Conservation (phyloP, 805 yeast species). For the Cyberlindnera subsufficiens region DNA sequence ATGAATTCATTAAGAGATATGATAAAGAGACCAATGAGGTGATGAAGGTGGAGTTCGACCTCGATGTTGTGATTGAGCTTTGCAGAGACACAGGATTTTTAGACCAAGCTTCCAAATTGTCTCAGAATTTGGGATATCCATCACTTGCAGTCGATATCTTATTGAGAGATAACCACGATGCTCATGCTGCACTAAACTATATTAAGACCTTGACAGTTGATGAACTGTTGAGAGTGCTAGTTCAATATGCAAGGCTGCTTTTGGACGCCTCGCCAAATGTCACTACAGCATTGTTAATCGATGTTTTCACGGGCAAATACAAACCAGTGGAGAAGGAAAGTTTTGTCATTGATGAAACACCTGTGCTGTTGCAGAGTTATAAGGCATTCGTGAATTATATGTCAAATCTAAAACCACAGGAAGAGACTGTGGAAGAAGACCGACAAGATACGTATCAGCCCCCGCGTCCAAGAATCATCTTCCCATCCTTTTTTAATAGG, state of each 20-base stretch:
- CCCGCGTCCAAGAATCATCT: slow-evolving; percentile 83
- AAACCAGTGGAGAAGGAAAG: slow-evolving; percentile 31
- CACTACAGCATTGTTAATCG: slow-evolving; percentile 76
- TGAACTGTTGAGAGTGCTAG: slow-evolving; percentile 68
- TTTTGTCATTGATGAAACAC: slow-evolving; percentile 16
- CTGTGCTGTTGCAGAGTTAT: slow-evolving; percentile 40
- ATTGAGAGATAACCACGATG: slow-evolving; percentile 57
- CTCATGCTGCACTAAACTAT: slow-evolving; percentile 54
- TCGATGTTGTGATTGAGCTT: slow-evolving; percentile 58
- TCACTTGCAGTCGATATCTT: slow-evolving; percentile 71
- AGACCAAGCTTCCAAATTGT: slow-evolving; percentile 61
- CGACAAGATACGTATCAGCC: slow-evolving; percentile 66
- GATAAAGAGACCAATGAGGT: slow-evolving; percentile 27
- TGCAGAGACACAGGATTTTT: slow-evolving; percentile 69
- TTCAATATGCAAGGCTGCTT: slow-evolving; percentile 58
- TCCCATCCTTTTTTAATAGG: slow-evolving; percentile 79
- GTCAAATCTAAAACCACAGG: slow-evolving; percentile 26
- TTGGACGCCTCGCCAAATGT: slow-evolving; percentile 69
- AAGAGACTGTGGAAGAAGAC: slow-evolving; percentile 7
- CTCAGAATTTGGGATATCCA: slow-evolving; percentile 68
- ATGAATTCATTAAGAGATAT: slow-evolving; percentile 45
- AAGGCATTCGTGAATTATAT: slow-evolving; percentile 54
- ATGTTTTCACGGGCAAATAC: slow-evolving; percentile 84
- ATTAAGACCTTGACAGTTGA: slow-evolving; percentile 66
- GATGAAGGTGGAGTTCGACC: slow-evolving; percentile 48